phyloP scores from a whole-genome alignment of 1,284 basidiomycete genomes.

The Lignosus rhinocerotis region DNA sequence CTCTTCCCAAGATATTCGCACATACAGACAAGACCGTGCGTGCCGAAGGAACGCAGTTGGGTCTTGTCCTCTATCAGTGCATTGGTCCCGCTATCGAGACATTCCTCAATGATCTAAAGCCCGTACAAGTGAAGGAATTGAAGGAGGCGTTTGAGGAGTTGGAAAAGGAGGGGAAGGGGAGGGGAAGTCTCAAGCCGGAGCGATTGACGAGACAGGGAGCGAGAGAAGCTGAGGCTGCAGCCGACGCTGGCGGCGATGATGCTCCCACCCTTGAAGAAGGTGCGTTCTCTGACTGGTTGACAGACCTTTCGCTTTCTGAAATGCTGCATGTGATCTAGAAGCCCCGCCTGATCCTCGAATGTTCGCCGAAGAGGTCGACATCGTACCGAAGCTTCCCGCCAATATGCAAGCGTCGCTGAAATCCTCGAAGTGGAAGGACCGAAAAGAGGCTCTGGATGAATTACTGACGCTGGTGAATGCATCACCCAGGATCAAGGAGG shows the following conservation, averaged over 20 bases:
- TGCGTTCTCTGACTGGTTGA: constrained; percentile 18
- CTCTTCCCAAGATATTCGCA: constrained; percentile 90
- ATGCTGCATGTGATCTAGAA: constrained; percentile 33
- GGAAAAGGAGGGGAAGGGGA: constrained; percentile 82
- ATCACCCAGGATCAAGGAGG: constrained; percentile 79
- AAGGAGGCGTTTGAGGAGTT: constrained; percentile 87
- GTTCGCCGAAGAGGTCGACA: constrained; percentile 83
- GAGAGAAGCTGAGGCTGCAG: constrained; percentile 64
- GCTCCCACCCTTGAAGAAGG: constrained; percentile 40
- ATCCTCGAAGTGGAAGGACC: constrained; percentile 98
- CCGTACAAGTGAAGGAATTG: constrained; percentile 97
- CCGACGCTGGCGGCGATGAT: constrained; percentile 45
- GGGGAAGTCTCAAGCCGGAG: constrained; percentile 78
- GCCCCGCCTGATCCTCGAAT: constrained; percentile 77
- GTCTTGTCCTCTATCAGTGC: constrained; percentile 82
- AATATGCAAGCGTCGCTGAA: constrained; percentile 75
- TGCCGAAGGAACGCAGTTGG: constrained; percentile 84
- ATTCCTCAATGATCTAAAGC: constrained; percentile 91
- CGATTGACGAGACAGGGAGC: constrained; percentile 80
- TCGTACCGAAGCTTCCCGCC: constrained; percentile 73
- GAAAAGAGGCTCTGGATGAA: constrained; percentile 90
- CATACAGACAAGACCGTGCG: constrained; percentile 97
- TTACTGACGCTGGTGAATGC: constrained; percentile 72
- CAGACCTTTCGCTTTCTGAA: neutral
- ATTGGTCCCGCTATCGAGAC: constrained; percentile 88